Percentiles rank a stretch among this genome's conserved stretches.
Conservation (phyloP, 129 eudicot genomes). For the carrot (Daucus carota) region DNA sequence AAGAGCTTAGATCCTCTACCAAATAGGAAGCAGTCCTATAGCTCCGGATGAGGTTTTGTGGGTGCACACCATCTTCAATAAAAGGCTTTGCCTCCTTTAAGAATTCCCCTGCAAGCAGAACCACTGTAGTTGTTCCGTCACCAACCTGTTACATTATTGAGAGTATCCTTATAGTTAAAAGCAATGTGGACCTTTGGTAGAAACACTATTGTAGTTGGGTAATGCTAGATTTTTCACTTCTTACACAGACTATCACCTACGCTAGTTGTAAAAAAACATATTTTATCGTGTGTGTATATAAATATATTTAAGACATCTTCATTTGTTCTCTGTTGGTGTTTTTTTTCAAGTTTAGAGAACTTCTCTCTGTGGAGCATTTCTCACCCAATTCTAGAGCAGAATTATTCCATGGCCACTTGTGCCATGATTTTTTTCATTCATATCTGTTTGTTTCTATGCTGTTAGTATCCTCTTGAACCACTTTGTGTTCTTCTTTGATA, state of each 20-base stretch:
- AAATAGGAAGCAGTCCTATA: constrained; percentile 57
- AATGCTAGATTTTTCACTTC: not conserved
- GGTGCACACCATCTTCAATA: constrained; percentile 97
- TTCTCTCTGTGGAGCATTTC: too few relatives aligned
- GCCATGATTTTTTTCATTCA: too few relatives aligned
- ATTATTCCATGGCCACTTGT: too few relatives aligned
- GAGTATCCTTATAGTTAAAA: not conserved
- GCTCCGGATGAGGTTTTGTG: constrained; percentile 85
- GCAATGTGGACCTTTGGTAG: not conserved
- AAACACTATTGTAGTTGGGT: not conserved
- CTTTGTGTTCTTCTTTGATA: too few relatives aligned
- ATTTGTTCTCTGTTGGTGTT: not conserved
- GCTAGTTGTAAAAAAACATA: not conserved
- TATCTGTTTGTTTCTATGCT: too few relatives aligned
- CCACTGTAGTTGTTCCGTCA: constrained; percentile 98
- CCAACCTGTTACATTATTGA: constrained; percentile 57
- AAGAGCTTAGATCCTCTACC: constrained; percentile 32
- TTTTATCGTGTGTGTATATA: not conserved
- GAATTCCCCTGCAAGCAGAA: constrained; percentile 95
- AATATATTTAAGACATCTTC: not conserved
- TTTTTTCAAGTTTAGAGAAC: too few relatives aligned
- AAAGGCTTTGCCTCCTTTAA: constrained; percentile 95
- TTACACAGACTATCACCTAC: not conserved
- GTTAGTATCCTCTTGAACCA: too few relatives aligned
- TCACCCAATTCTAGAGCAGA: too few relatives aligned